These are phyloP conservation scores for Cladosporium sp. DNA, from an alignment of 2,329 filamentous ascomycete species.

Conservation along the genomic window DNA sequence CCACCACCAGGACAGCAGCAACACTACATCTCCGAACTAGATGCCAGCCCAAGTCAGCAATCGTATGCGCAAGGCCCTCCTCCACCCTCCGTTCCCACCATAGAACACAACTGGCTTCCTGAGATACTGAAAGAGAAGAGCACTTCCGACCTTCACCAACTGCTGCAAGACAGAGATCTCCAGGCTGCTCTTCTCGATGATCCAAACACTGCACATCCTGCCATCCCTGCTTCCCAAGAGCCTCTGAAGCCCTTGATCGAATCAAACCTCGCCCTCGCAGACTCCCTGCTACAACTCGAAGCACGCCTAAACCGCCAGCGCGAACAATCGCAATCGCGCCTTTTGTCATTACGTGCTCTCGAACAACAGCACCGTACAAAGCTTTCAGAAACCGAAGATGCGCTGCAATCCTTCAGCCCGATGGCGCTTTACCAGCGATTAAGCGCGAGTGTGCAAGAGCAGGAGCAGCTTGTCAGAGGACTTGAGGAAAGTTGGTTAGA, in stretches of 20 bases:
- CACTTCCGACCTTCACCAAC: conserved; percentile 71
- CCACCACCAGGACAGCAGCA: conserved; percentile 35
- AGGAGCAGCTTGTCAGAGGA: conserved; percentile 73
- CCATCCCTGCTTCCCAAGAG: conserved; percentile 61
- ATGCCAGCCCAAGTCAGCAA: conserved; percentile 17
- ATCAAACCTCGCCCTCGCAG: conserved; percentile 68
- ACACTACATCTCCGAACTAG: conserved; percentile 25
- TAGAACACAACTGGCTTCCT: conserved; percentile 70
- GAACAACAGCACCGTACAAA: conserved; percentile 91
- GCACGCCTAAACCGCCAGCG: conserved; percentile 58
- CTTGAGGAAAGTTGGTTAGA: conserved; percentile 93
- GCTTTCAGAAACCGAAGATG: conserved; percentile 82
- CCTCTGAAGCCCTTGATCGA: conserved; percentile 61
- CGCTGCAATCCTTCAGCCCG: conserved; percentile 78
- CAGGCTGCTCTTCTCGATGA: conserved; percentile 71
- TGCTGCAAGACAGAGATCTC: conserved; percentile 61
- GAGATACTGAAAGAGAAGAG: conserved; percentile 73
- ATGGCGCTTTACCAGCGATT: conserved; percentile 81
- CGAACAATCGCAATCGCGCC: conserved; percentile 69
- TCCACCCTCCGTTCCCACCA: conserved; percentile 20
- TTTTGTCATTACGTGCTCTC: conserved; percentile 77
- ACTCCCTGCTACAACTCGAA: conserved; percentile 59
- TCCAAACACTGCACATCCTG: conserved; percentile 65
- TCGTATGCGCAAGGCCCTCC: conserved; percentile 17
- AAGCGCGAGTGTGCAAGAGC: conserved; percentile 71